These are phyloP conservation scores for Rubus parviflorus DNA, from an alignment of 306 rosid species.

Conservation along the genomic window DNA sequence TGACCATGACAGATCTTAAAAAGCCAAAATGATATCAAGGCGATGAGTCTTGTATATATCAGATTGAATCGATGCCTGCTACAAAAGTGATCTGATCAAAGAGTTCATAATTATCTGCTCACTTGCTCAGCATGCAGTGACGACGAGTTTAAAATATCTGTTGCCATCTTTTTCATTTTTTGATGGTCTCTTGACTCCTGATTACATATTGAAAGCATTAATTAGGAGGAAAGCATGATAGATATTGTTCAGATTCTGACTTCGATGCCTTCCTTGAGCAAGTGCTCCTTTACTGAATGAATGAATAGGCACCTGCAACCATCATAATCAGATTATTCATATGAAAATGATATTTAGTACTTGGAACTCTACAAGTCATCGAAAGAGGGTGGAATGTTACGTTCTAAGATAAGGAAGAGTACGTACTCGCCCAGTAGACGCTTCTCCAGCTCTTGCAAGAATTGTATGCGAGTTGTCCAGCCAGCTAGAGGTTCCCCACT, in stretches of 20 bases:
- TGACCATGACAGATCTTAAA: neutral
- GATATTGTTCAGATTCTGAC: constrained; percentile 54
- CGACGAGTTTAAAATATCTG: neutral
- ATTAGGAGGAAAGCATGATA: neutral
- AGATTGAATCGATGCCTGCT: neutral
- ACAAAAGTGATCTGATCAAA: neutral
- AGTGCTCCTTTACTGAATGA: constrained; percentile 72
- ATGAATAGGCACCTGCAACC: constrained; percentile 63
- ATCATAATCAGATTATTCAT: neutral
- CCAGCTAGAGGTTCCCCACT: too few species aligned
- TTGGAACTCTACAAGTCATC: neutral
- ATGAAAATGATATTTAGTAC: neutral
- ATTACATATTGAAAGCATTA: neutral
- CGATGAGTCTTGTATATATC: neutral
- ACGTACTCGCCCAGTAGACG: too few species aligned
- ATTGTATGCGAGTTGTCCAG: too few species aligned
- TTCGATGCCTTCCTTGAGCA: constrained; percentile 75
- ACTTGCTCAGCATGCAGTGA: neutral
- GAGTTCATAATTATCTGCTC: neutral
- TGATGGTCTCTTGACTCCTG: neutral
- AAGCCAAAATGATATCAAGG: neutral
- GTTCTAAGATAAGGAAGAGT: too few species aligned
- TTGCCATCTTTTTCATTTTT: neutral
- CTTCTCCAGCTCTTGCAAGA: too few species aligned
- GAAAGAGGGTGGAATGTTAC: too few species aligned